phyloP scores from a whole-genome alignment of 2,329 filamentous ascomycete genomes.

The Claviceps sp. region DNA sequence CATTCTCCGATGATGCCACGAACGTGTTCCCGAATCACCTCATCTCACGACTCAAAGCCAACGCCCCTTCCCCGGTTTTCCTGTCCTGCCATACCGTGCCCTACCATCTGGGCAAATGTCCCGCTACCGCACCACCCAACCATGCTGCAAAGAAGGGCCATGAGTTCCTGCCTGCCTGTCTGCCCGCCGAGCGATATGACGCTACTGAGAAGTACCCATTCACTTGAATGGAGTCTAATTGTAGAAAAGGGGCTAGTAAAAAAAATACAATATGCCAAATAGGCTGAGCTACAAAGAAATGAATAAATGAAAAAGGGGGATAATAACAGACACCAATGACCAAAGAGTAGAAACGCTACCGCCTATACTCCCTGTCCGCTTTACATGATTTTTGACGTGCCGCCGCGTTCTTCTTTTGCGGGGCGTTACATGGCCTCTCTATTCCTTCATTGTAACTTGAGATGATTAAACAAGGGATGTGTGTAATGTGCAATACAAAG shows the following conservation, averaged over 20 bases:
- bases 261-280: background rate
- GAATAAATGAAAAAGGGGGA: conserved; percentile 11
- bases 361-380: conserved; percentile 27
- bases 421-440: conserved; percentile 29
- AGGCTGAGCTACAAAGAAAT: conserved; percentile 6
- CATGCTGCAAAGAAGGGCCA: background rate
- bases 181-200: background rate
- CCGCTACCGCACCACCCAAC: background rate
- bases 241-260: background rate
- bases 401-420: conserved; percentile 18
- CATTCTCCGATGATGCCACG: too few species aligned
- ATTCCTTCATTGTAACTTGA: conserved; percentile 23
- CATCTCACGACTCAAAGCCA: too few species aligned
- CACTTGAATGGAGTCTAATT: conserved; percentile 21
- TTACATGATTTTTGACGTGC: conserved; percentile 29
- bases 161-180: background rate
- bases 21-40: too few species aligned
- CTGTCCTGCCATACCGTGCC: too few species aligned
- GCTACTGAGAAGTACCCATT: conserved; percentile 11
- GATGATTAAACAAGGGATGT: conserved; percentile 13
- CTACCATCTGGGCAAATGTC: too few species aligned
- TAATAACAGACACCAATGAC: conserved; percentile 9
- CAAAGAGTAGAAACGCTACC: conserved; percentile 13
- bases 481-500: conserved; percentile 4
- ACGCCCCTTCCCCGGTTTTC: too few species aligned